These are phyloP conservation scores for Aspergillus baeticus DNA, from an alignment of 495 filamentous ascomycete species.

Conservation along the genomic window DNA sequence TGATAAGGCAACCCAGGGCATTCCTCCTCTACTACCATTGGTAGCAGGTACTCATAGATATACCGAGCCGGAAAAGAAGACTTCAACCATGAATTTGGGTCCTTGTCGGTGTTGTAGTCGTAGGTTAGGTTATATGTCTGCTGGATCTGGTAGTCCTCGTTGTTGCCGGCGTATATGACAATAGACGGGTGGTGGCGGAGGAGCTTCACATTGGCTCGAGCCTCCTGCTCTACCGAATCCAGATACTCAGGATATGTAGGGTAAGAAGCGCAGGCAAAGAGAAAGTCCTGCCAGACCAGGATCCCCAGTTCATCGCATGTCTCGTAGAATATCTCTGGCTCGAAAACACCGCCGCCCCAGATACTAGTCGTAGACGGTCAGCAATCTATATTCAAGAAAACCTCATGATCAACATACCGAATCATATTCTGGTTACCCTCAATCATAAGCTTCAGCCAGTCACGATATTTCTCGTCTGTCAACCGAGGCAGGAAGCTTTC, in stretches of 20 bases:
- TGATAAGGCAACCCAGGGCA: constrained; percentile 73
- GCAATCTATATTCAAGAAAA: constrained; percentile 18
- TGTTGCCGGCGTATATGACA: constrained; percentile 86
- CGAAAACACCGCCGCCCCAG: constrained; percentile 79
- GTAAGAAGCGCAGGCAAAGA: constrained; percentile 80
- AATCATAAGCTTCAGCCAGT: constrained; percentile 68
- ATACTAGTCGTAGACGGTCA: constrained; percentile 42
- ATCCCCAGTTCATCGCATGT: constrained; percentile 74
- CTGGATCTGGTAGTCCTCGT: constrained; percentile 91
- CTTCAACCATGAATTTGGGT: constrained; percentile 81
- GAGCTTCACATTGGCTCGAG: constrained; percentile 68
- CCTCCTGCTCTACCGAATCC: constrained; percentile 67
- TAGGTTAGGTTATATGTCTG: constrained; percentile 64
- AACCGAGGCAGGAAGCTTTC: constrained; percentile 75
- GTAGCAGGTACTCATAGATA: constrained; percentile 89
- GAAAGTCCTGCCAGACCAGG: constrained; percentile 80
- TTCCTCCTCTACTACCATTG: constrained; percentile 60
- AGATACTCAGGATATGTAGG: constrained; percentile 68
- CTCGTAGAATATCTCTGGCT: constrained; percentile 69
- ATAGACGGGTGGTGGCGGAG: constrained; percentile 84
- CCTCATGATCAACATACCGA: constrained; percentile 38
- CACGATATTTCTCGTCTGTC: constrained; percentile 59
- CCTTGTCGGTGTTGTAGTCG: constrained; percentile 60
- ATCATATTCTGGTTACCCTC: constrained; percentile 73
- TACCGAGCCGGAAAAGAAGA: constrained; percentile 87